Percentiles rank a stretch among this genome's conserved stretches.
phyloP scores from a whole-genome alignment of 805 yeast genomes.

The Starmerella asiatica region DNA sequence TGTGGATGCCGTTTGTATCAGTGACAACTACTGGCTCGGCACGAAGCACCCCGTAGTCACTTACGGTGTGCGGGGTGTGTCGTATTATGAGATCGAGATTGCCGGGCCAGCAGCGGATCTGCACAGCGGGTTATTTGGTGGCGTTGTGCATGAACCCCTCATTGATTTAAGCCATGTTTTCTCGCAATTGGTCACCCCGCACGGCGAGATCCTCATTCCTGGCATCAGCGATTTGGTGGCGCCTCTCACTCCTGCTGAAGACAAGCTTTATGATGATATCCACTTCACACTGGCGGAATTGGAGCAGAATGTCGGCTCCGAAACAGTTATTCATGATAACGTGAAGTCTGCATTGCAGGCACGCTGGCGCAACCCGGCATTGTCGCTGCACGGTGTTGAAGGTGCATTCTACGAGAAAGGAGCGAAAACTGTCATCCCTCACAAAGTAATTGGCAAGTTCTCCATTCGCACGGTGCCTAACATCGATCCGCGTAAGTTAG shows the following conservation, averaged over 20 bases:
- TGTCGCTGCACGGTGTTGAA: constrained; percentile 92
- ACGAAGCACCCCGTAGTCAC: constrained; percentile 94
- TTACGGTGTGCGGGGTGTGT: constrained; percentile 93
- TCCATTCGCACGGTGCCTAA: constrained; percentile 96
- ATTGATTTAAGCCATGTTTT: constrained; percentile 74
- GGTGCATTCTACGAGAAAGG: constrained; percentile 94
- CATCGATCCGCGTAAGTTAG: constrained; percentile 67
- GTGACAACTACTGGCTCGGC: constrained; percentile 98
- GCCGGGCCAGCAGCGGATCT: constrained; percentile 93
- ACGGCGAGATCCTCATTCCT: constrained; percentile 74
- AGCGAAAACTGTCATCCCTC: constrained; percentile 97
- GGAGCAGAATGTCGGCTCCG: constrained; percentile 76
- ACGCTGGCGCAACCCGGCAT: constrained; percentile 97
- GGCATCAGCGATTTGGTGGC: constrained; percentile 94
- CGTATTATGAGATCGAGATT: constrained; percentile 72
- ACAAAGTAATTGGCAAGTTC: constrained; percentile 86
- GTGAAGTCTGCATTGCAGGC: constrained; percentile 86
- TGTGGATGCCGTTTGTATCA: constrained; percentile 88
- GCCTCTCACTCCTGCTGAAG: constrained; percentile 72
- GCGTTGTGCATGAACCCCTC: constrained; percentile 94
- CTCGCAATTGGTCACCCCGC: constrained; percentile 59
- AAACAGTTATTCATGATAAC: constrained; percentile 62
- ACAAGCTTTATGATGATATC: constrained; percentile 64
- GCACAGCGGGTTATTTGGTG: constrained; percentile 96
- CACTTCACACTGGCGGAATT: constrained; percentile 76